Evolutionary conservation across 169 alveolate species (phyloP), one percentile per base, ranked within the genome.

Genomic region (Plasmodium gonderi): DNA sequence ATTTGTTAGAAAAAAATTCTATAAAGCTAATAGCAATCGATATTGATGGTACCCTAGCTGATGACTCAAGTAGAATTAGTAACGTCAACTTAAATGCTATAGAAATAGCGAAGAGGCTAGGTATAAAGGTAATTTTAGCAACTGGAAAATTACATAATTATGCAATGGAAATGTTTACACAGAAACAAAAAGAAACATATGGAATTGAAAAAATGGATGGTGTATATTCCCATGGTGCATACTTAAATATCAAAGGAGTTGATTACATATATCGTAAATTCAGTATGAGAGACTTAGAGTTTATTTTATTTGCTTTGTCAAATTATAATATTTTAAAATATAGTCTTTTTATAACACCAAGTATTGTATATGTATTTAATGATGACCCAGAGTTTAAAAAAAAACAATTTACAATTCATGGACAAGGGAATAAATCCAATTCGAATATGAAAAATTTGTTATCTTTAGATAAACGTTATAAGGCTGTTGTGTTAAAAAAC

Each of bases 21-120:
- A 42, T 83, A 1, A 83, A 83, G 29, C 29, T 83, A 23, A 83
- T 83, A 9, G 83, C 92, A 3, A 83, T 83, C 4, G 92, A 83
- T 44, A 83, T 83, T 0, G 92, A 83, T 72, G 92, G 92, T 1
- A 83, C 92, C 0, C 64, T 83, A n/a, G 82, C 92, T 1, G 83
- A 83, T 83, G 83, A 83, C 9, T 0, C 0, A 5, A 47, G 78
- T 0, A 72, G 40, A 49, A 69, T 83, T 7, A 83, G 83, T 72
- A 68, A 83, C n/a, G 77, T 20, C 5, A 83, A 83, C 64, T 47
- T 83, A 33, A 69, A 1, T 31, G 85, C 92, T 3, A 83, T 83
- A 3, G 9, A 51, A 2, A 2, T 44, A 7, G 81, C 83, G 26
- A 83, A 49, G 45, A 51, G 64, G 14, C 14, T 33, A n/a, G 92